Evolutionary conservation across 768 basidiomycete genomes (phyloP).

Genomic region (Cantharellus cinnabarinus): DNA sequence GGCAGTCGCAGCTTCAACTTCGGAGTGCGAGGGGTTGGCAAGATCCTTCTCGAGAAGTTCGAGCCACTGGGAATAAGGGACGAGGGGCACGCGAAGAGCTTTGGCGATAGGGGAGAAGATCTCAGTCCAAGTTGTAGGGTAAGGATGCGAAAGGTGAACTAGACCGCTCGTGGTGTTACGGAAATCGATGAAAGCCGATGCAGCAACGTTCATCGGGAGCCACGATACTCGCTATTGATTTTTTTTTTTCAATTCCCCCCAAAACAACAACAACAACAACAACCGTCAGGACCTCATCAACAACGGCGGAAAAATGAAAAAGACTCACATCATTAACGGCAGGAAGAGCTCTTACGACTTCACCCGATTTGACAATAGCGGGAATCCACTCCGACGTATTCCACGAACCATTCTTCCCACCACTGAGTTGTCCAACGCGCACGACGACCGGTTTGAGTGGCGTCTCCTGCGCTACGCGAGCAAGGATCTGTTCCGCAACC

Average conservation of each 20-base stretch:
- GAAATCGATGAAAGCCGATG: conserved; percentile 13
- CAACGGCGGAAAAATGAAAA: background rate
- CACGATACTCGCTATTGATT: conserved; percentile 11
- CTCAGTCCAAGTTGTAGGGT: conserved; percentile 10
- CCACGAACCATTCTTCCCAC: conserved; percentile 21
- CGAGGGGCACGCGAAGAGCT: conserved; percentile 11
- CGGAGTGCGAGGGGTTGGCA: background rate
- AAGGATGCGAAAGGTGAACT: conserved; percentile 12
- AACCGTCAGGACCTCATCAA: background rate
- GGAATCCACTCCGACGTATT: conserved; percentile 27
- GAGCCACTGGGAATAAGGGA: conserved; percentile 13
- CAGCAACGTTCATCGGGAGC: conserved; percentile 13
- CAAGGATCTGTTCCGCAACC: conserved; percentile 19
- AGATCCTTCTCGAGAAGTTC: conserved; percentile 7
- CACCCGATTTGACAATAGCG: conserved; percentile 19
- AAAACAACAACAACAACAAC: background rate
- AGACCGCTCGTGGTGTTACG: conserved; percentile 8
- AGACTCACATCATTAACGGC: background rate
- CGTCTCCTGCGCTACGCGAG: conserved; percentile 15
- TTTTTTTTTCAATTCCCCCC: background rate
- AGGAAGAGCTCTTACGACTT: conserved; percentile 3
- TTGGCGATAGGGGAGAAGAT: conserved; percentile 10
- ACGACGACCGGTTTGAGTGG: conserved; percentile 18
- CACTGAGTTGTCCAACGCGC: conserved; percentile 22
- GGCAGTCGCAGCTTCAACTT: conserved; percentile 1